Evolutionary conservation across 2,329 filamentous ascomycete species (phyloP).

Genomic region (Venturia nashicola): DNA sequence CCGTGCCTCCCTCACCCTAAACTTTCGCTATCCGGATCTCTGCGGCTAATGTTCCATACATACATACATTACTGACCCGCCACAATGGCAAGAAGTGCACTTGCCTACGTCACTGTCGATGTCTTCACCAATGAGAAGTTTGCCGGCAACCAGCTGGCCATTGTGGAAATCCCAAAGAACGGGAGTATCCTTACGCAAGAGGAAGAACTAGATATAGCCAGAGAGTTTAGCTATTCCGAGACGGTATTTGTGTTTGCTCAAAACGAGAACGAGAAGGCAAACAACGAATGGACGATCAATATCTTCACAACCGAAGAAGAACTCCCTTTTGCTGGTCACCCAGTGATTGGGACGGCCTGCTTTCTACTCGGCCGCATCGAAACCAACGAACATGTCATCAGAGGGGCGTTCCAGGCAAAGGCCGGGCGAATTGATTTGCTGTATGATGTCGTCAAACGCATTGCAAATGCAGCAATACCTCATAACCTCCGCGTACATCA

Average conservation of each 20-base stretch:
- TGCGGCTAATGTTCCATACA: neutral
- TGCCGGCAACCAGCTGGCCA: slow-evolving; percentile 41
- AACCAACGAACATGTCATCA: slow-evolving; percentile 14
- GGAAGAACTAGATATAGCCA: slow-evolving; percentile 41
- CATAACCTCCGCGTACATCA: slow-evolving; percentile 53
- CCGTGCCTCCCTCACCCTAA: neutral
- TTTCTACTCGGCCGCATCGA: slow-evolving; percentile 28
- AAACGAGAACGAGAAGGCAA: slow-evolving; percentile 12
- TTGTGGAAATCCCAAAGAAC: slow-evolving; percentile 34
- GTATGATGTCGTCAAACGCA: slow-evolving; percentile 26
- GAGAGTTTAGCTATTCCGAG: slow-evolving; percentile 47
- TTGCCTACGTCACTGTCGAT: slow-evolving; percentile 1
- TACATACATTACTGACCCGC: neutral
- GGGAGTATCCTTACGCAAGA: slow-evolving; percentile 26
- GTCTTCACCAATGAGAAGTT: slow-evolving; percentile 7
- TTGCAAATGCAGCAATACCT: slow-evolving; percentile 45
- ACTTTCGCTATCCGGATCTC: neutral
- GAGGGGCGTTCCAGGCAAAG: slow-evolving; percentile 29
- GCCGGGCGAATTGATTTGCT: slow-evolving; percentile 31
- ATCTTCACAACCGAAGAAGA: slow-evolving; percentile 42
- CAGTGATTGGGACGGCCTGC: slow-evolving; percentile 43
- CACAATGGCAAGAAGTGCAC: neutral
- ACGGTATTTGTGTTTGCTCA: slow-evolving; percentile 41
- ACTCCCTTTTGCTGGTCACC: slow-evolving; percentile 46
- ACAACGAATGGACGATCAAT: slow-evolving; percentile 32